Conservation (phyloP, 805 yeast genomes). For the Zygosaccharomyces bailii region DNA sequence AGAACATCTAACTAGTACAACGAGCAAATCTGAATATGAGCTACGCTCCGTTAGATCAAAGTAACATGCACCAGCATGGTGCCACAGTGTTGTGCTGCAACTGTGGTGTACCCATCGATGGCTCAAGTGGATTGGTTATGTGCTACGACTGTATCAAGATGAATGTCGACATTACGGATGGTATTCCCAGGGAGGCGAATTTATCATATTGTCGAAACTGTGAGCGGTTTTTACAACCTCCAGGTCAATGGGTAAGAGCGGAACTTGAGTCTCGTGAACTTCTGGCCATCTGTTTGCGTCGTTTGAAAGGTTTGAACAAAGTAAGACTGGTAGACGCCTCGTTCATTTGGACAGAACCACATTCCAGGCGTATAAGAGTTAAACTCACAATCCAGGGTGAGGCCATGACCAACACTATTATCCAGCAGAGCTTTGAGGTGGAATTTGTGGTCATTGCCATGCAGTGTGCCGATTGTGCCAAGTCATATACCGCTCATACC, state of each 20-base stretch:
- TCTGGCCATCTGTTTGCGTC: constrained; percentile 82
- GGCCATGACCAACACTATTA: constrained; percentile 84
- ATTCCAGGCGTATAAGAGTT: constrained; percentile 88
- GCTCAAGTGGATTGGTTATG: constrained; percentile 88
- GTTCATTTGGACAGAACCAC: constrained; percentile 99
- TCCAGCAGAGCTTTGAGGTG: constrained; percentile 92
- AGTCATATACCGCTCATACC: constrained; percentile 91
- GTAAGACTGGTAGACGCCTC: constrained; percentile 90
- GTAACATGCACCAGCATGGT: constrained; percentile 28
- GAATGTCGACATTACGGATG: constrained; percentile 90
- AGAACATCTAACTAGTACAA: not conserved
- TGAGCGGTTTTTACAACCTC: constrained; percentile 94
- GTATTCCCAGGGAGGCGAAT: constrained; percentile 91
- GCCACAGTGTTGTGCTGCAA: constrained; percentile 95
- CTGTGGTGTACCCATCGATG: constrained; percentile 99
- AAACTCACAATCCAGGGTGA: constrained; percentile 96
- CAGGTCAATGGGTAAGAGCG: constrained; percentile 87
- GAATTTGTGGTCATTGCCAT: constrained; percentile 90
- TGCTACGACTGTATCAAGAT: constrained; percentile 96
- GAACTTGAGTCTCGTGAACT: constrained; percentile 90
- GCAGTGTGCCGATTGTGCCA: constrained; percentile 99
- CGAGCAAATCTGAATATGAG: constrained; percentile 28
- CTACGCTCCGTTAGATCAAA: constrained; percentile 35
- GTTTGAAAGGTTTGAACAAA: constrained; percentile 81
- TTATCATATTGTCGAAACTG: constrained; percentile 95